Evolutionary conservation across 2,329 filamentous ascomycete genomes (phyloP), one percentile per base, ranked within the genome.

Genomic region (Trichoderma sp.): DNA sequence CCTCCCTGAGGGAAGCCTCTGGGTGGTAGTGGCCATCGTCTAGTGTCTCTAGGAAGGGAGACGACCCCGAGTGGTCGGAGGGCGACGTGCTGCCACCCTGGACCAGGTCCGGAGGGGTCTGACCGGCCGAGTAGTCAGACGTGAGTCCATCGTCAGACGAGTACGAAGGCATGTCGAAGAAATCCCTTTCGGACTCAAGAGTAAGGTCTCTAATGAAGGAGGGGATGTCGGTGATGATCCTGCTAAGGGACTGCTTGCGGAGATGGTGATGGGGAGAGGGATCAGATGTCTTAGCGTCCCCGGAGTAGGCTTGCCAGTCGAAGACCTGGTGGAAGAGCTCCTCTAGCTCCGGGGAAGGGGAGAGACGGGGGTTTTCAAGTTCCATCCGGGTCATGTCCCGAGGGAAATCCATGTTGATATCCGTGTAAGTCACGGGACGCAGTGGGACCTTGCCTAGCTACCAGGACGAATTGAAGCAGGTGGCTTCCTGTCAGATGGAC

Each of bases 371-470:
- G 76, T 73, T 77, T 75, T 78, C 76, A 74, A 75, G 76, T 70
- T 75, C 75, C 74, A 77, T 75, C 72, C 73, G 74, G 74, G 72
- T 73, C 70, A 75, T 75, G 75, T 73, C 72, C 75, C 76, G 76
- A 74, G 72, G 66, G 71, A 69, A 73, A 78, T 76, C 76, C 78
- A 79, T 79, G 75, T 76, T 79, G 78, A 78, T 76, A 73, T 76
- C 73, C 74, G 77, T 80, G 74, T 79, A 79, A 79, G 78, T 79
- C 78, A 80, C 77, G 76, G 74, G 74, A 77, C 75, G 75, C 78
- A 77, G 78, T 80, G 78, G 78, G 79, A 80, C 78, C 78, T 78
- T 77, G 75, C 72, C 74, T 77, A 72, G 71, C 71, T 75, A 71
- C 70, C 69, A 72, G 73, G 77, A 73, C 76, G 76, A 78, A 78